Percentiles rank a stretch among this genome's conserved stretches.
phyloP scores from a whole-genome alignment of 805 yeast species.

The Yarrowia hollandica region DNA sequence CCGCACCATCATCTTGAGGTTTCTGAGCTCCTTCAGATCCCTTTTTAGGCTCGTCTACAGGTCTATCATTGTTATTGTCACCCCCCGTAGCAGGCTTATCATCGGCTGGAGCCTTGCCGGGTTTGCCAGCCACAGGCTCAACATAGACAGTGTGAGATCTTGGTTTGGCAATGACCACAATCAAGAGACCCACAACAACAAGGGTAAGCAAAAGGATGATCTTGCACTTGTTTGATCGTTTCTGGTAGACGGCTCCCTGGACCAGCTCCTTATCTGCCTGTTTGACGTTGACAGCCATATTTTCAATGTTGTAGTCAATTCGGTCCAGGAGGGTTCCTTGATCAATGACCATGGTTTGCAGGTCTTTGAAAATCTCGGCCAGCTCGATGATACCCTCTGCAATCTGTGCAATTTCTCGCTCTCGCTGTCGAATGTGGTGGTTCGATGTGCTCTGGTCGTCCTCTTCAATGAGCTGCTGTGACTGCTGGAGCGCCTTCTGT shows the following conservation, averaged over 20 bases:
- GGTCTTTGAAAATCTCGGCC: conserved; percentile 87
- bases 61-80: conserved; percentile 11
- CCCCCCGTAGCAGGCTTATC: neutral
- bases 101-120: neutral
- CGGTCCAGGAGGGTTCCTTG: conserved; percentile 94
- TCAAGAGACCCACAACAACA: conserved; percentile 67
- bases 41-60: conserved; percentile 21
- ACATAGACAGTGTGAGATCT: conserved; percentile 32
- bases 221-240: conserved; percentile 87
- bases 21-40: neutral
- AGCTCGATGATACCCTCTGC: conserved; percentile 95
- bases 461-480: conserved; percentile 24
- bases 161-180: conserved; percentile 64
- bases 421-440: conserved; percentile 64
- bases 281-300: conserved; percentile 73
- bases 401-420: conserved; percentile 81
- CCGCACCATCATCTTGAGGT: neutral
- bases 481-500: conserved; percentile 42
- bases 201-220: conserved; percentile 71
- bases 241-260: conserved; percentile 78
- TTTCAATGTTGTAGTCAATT: conserved; percentile 86
- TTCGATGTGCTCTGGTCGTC: conserved; percentile 42
- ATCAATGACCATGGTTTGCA: conserved; percentile 88
- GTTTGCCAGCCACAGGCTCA: conserved; percentile 7
- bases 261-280: conserved; percentile 75